phyloP scores from a whole-genome alignment of 2,329 filamentous ascomycete genomes.

The Chalaropsis ovoidea region DNA sequence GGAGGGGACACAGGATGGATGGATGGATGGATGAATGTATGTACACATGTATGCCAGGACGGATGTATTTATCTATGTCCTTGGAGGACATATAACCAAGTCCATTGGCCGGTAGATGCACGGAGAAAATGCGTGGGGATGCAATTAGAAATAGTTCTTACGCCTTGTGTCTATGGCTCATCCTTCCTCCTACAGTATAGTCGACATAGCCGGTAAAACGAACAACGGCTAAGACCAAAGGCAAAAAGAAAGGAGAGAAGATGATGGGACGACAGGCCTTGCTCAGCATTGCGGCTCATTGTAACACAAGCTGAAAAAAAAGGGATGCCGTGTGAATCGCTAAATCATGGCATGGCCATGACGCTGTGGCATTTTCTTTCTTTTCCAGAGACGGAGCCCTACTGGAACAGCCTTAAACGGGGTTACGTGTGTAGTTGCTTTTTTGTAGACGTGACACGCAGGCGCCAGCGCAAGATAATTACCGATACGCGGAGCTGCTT shows the following conservation, averaged over 20 bases:
- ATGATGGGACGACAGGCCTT: slow-evolving; percentile 10
- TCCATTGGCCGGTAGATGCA: neutral
- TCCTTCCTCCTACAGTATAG: neutral
- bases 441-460: neutral
- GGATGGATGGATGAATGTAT: too few relatives aligned
- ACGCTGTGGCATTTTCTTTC: neutral
- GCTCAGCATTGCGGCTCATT: slow-evolving; percentile 3
- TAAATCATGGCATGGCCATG: neutral
- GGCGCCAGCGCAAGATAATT: neutral
- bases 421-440: neutral
- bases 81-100: neutral
- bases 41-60: too few relatives aligned
- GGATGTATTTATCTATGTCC: too few relatives aligned
- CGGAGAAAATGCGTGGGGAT: neutral
- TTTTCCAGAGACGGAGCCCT: neutral
- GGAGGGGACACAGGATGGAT: too few relatives aligned
- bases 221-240: neutral
- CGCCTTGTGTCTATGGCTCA: neutral
- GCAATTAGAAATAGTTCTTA: neutral
- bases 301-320: slow-evolving; percentile 12
- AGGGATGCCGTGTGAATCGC: neutral
- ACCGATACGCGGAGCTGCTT: neutral
- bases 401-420: neutral
- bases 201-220: neutral
- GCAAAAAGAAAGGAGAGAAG: neutral